Evolutionary conservation across 2,329 filamentous ascomycete species (phyloP), one percentile per base, ranked within the genome.

Genomic region (Fusarium succisae): DNA sequence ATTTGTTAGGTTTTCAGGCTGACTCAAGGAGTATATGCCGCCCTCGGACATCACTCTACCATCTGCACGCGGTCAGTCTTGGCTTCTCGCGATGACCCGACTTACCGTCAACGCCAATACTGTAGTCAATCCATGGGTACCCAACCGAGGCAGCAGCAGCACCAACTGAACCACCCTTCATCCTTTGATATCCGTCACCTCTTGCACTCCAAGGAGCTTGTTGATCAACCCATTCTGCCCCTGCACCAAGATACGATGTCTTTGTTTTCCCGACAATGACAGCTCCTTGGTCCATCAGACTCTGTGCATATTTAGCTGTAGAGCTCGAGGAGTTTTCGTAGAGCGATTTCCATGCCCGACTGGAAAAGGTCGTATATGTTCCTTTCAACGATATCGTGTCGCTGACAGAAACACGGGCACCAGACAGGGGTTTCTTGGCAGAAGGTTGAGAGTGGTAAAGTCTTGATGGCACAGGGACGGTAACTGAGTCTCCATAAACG

Each of bases 261-360:
- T 87, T 88, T 28, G 86, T 87, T 80, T 88, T 89, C 7, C 88
- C 87, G 1, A 90, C 81, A 17, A 89, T 77, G 14, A 89, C 80
- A 1, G 89, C 91, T 1, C 92, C 91, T 6, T 88, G 85, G 60
- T 90, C 86, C 8, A 92, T 84, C 2, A 94, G 80, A 5, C 84
- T 82, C 57, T 90, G 87, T 0, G 91, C 84, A 3, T 87, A 83
- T 0, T 85, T 77, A 0, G 88, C 87, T 4, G 88, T 91, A 6
- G 75, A 77, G 5, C 80, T 84, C 8, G 78, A 78, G 0, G 84
- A 81, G 6, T 84, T 76, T 3, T 83, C 81, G 61, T 90, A 88
- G 6, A 92, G 79, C 39, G 86, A 81, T 28, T 86, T 86, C 84
- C 87, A 92, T 4, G 90, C 87, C 38, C 88, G 83, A 62, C 90